Evolutionary conservation across 1,139 yeast species (phyloP), one percentile per base, ranked within the genome.

Genomic region (Hyphopichia wangnamkhiaoensis): DNA sequence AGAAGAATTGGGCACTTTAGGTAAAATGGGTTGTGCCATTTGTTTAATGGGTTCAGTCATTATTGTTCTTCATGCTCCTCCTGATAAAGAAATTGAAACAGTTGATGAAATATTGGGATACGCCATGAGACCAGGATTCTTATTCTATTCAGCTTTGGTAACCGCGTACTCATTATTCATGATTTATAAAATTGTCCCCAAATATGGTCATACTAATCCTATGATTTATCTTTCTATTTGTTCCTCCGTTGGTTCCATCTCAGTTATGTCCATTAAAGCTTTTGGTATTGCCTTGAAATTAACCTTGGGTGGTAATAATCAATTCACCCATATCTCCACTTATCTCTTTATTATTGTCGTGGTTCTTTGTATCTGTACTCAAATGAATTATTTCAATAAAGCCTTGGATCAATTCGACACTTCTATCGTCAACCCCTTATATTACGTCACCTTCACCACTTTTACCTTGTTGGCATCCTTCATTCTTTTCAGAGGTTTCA

Each of bases 11-110:
- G 96, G 96, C 1, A 78, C 86, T 4, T 69, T 89, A 54, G 97
- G 97, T n/a, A 86, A 84, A 60, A 79, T 90, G 82, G 97, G 97
- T 1, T 90, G 96, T 67, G 95, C 95, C 27, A 85, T 88, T 39
- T 89, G 97, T 61, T 65, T 89, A 39, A 74, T 89, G 62, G 97
- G 97, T 1, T 83, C 95, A 2, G 89, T 89, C n/a, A 85, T 89
- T 41, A 90, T 89, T 45, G 90, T 89, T 20, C 69, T 89, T 44
- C 96, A 89, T 59, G 97, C 97, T 19, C 97, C 97, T 21, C 89
- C 93, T 14, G 97, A 89, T 61, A 87, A 85, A 62, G 96, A 89
- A 46, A 84, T 89, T 43, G 74, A 80, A 47, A 89, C 97, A 0
- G 95, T 89, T 33, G 96, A 89, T 60, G 96, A 89, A 63, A 88